These are phyloP conservation scores for Magnolia changhungtana DNA, from an alignment of 164 flowering plant species.

Conservation along the genomic window DNA sequence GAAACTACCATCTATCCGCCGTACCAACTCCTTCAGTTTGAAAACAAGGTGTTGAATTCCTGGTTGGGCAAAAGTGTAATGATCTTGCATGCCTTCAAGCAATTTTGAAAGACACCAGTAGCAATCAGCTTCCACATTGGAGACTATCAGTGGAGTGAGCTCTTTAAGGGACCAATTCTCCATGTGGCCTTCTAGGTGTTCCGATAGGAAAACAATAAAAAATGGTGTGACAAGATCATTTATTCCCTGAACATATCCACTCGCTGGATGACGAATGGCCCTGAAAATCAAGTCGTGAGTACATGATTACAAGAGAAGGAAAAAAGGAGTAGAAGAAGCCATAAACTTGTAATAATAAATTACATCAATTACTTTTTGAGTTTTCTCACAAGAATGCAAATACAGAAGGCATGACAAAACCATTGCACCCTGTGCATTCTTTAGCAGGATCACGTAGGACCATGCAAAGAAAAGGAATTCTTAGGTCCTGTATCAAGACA, in stretches of 20 bases:
- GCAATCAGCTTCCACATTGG: constrained; percentile 89
- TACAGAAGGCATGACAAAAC: not conserved
- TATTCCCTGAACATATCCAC: constrained; percentile 99
- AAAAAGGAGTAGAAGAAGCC: not conserved
- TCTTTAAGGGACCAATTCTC: constrained; percentile 71
- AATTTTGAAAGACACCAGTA: constrained; percentile 94
- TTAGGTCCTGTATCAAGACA: not conserved
- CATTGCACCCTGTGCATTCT: not conserved
- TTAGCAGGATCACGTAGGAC: not conserved
- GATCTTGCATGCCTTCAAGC: constrained; percentile 99
- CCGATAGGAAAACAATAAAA: constrained; percentile 89
- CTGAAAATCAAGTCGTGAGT: constrained; percentile 35
- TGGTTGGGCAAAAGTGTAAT: constrained; percentile 98
- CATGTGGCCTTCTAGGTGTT: constrained; percentile 68
- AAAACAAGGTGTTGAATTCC: constrained; percentile 95
- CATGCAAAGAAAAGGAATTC: not conserved
- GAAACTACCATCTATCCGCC: no score
- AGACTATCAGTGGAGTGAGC: constrained; percentile 51
- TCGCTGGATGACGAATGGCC: constrained; percentile 99
- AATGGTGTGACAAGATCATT: constrained; percentile 97
- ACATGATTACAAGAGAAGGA: not conserved
- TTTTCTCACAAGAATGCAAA: not conserved
- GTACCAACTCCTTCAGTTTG: no score
- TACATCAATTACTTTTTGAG: not conserved
- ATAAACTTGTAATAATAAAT: not conserved